Base-by-base conservation (phyloP, 495 filamentous ascomycete genomes). In the Pyrenula massariospora region DNA sequence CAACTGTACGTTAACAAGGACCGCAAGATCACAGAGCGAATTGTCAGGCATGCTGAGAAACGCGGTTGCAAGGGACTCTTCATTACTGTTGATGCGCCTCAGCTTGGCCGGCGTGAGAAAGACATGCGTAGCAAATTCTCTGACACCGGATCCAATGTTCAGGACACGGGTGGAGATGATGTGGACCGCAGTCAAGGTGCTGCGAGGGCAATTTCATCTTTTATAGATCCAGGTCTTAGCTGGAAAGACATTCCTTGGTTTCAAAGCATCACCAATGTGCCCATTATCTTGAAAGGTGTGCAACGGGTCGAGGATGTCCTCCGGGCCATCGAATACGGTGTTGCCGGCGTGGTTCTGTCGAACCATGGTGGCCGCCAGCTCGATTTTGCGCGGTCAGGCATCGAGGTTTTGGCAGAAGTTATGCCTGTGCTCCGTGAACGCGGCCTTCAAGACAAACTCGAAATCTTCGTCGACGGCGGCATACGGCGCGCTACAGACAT, bases 1-100 rank as follows among this genome's bases (percentile, higher is more conserved):
- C 93, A 99, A 70, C 80, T 99, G 0, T 99, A 99, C 74, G 93
- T 99, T 56, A 99, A 99, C 79, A 92, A 95, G 67, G 85, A 99
- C 75, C 85, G 94, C 53, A 81, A 77, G 49, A 91, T 97, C 66
- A 99, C 93, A 22, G 80, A 89, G 71, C 78, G 82, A 57, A 97
- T 99, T 63, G 85, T 99, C 22, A 65, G 88, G 69, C 89, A 96
- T 68, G 94, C 94, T 61, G 94, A 97, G 70, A 76, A 75, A 63
- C 85, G 92, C 56, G 94, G 93, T 24, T 96, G 92, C 77, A 95
- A 92, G 72, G 93, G 86, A 5, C 80, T 99, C 8, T 97, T 97
- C 77, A 96, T 99, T 72, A 99, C 93, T 3, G 93, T 99, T 49
- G 93, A 99, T 65, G 93, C 93, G 36, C 94, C 93, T 2, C 93